These are phyloP conservation scores for Colletotrichum horii DNA, from an alignment of 2,329 filamentous ascomycete species.

Conservation along the genomic window DNA sequence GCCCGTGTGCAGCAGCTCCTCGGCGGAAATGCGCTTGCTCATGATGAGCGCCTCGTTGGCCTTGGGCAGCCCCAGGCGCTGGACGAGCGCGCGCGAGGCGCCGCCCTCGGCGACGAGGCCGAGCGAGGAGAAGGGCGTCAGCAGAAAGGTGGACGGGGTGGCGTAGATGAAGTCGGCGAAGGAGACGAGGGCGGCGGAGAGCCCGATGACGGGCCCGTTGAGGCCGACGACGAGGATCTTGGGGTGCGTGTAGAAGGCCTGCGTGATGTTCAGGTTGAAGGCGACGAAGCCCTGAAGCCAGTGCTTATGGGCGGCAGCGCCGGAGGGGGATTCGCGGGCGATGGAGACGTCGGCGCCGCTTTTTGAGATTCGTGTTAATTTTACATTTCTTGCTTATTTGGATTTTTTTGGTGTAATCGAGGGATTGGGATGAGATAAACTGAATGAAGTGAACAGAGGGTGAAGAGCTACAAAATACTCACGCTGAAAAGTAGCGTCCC, in stretches of 20 bases:
- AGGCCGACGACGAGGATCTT: conserved; percentile 92
- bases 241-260: conserved; percentile 90
- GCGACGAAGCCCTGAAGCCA: conserved; percentile 77
- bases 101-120: conserved; percentile 91
- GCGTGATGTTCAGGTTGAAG: conserved; percentile 88
- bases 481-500: conserved; percentile 91
- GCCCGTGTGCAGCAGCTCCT: conserved; percentile 76
- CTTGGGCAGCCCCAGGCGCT: conserved; percentile 78
- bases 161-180: conserved; percentile 94
- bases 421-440: neutral
- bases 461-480: conserved; percentile 36
- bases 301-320: conserved; percentile 47
- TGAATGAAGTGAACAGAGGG: neutral
- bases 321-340: conserved; percentile 44
- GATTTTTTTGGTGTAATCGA: neutral
- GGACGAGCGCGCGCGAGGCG: conserved; percentile 78
- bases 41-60: conserved; percentile 95
- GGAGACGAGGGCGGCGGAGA: conserved; percentile 82
- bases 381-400: neutral
- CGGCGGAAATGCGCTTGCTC: conserved; percentile 76
- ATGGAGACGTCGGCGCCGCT: conserved; percentile 82
- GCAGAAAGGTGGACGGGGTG: conserved; percentile 79
- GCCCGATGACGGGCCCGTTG: conserved; percentile 89
- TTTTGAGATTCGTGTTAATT: conserved; percentile 17
- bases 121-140: conserved; percentile 90